These are phyloP conservation scores for Colletotrichum sublineola DNA, from an alignment of 2,329 filamentous ascomycete genomes.

Conservation along the genomic window DNA sequence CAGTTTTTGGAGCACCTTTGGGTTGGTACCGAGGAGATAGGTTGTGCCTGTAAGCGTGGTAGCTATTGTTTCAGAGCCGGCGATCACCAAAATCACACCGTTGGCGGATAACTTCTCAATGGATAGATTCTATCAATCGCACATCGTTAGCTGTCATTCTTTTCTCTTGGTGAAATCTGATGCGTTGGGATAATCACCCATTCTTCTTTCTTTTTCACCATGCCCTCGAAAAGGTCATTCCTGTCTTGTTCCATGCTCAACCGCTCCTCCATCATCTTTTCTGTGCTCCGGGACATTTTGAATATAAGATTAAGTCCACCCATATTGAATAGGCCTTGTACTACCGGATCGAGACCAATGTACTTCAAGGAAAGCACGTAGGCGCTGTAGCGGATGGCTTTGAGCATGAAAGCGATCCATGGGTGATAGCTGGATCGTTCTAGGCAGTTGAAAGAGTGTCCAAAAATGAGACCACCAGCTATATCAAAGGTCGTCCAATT, in stretches of 20 bases:
- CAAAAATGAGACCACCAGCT: slow-evolving; percentile 50
- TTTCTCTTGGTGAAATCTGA: neutral
- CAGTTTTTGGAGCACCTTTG: slow-evolving; percentile 48
- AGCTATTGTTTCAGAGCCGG: slow-evolving; percentile 61
- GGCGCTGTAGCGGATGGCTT: slow-evolving; percentile 15
- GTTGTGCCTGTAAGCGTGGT: slow-evolving; percentile 57
- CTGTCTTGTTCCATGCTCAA: slow-evolving; percentile 19
- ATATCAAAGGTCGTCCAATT: slow-evolving; percentile 45
- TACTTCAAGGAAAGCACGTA: slow-evolving; percentile 25
- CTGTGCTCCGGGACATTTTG: neutral
- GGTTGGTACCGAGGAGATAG: slow-evolving; percentile 54
- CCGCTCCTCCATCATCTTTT: slow-evolving; percentile 21
- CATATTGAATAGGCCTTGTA: slow-evolving; percentile 13
- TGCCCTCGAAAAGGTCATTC: slow-evolving; percentile 39
- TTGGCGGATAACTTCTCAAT: slow-evolving; percentile 41
- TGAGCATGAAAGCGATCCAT: slow-evolving; percentile 47
- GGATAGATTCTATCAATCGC: neutral
- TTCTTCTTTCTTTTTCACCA: slow-evolving; percentile 38
- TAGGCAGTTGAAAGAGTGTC: slow-evolving; percentile 48
- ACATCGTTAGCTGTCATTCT: neutral
- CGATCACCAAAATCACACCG: slow-evolving; percentile 47
- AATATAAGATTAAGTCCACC: slow-evolving; percentile 18
- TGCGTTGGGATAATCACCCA: slow-evolving; percentile 17
- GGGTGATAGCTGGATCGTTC: slow-evolving; percentile 45
- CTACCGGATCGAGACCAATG: slow-evolving; percentile 1